A percentile compares a stretch with the other conserved stretches of the same genome.
Conservation (phyloP, 1,139 yeast genomes). For the Saccharomyces hybrid region DNA sequence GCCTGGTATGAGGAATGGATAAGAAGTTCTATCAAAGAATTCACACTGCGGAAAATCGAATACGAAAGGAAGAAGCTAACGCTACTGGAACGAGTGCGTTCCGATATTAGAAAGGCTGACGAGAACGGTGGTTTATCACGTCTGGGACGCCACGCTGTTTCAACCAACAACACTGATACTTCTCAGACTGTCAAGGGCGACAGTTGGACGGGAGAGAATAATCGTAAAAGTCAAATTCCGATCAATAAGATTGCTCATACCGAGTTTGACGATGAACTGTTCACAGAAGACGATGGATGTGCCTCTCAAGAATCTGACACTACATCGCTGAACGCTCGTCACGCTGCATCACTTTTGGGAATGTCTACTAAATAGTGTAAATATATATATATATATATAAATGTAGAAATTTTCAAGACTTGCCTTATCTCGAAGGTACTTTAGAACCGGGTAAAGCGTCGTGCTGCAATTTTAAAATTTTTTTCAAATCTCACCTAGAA, state of each 20-base stretch:
- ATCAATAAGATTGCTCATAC: conserved; percentile 11
- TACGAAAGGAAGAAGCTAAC: conserved; percentile 77
- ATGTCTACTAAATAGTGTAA: conserved; percentile 42
- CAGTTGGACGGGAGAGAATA: conserved; percentile 39
- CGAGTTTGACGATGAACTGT: conserved; percentile 13
- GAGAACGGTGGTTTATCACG: conserved; percentile 75
- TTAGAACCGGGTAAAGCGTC: background rate
- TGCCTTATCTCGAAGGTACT: background rate
- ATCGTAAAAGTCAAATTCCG: conserved; percentile 21
- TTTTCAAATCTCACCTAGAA: background rate
- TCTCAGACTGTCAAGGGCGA: conserved; percentile 15
- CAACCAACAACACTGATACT: conserved; percentile 42
- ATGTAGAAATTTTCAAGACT: background rate
- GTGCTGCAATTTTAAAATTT: background rate
- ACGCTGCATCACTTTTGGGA: conserved; percentile 75
- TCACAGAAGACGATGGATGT: conserved; percentile 2
- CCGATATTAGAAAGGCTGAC: conserved; percentile 72
- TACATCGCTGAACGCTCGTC: conserved; percentile 59
- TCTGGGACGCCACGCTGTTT: conserved; percentile 56
- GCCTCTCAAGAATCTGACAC: background rate
- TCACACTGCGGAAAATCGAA: conserved; percentile 67
- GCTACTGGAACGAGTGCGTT: conserved; percentile 64
- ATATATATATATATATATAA: background rate
- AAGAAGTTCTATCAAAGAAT: conserved; percentile 47
- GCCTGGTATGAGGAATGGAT: conserved; percentile 51